A percentile compares a stretch with the other conserved stretches of the same genome.
Conservation (phyloP, 495 filamentous ascomycete genomes). For the Geopyxis carbonaria region DNA sequence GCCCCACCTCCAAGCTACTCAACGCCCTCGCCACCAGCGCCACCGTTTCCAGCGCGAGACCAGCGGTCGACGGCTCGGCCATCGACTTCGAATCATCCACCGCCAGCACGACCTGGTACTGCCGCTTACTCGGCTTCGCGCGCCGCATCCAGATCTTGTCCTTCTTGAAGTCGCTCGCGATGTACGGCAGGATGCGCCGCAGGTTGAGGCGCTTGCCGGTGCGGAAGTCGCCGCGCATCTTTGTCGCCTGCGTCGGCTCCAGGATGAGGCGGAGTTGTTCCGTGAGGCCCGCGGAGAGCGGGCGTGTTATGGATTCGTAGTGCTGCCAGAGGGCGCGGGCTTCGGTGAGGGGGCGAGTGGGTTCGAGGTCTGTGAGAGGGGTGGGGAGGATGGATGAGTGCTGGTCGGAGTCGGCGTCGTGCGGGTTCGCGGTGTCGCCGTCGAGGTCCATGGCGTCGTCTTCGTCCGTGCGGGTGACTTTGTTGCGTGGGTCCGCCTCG, state of each 20-base stretch:
- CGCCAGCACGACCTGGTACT: constrained; percentile 92
- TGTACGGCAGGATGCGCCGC: constrained; percentile 97
- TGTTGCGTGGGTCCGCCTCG: constrained; percentile 10
- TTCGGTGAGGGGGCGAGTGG: constrained; percentile 40
- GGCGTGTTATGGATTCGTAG: constrained; percentile 67
- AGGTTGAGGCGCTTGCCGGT: constrained; percentile 97
- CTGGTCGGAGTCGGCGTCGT: constrained; percentile 3
- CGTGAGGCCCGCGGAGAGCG: constrained; percentile 70
- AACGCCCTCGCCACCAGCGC: constrained; percentile 73
- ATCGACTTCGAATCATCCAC: constrained; percentile 92
- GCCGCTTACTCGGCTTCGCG: constrained; percentile 72
- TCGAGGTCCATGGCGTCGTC: constrained; percentile 22
- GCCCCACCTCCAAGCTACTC: constrained; percentile 80
- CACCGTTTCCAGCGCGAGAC: constrained; percentile 81
- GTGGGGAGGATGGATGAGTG: too few relatives aligned
- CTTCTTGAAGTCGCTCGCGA: constrained; percentile 88
- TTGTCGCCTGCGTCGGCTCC: constrained; percentile 82
- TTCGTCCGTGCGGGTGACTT: constrained; percentile 20
- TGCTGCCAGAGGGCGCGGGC: constrained; percentile 67
- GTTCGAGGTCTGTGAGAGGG: constrained; percentile 42
- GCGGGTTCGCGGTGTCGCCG: constrained; percentile 8
- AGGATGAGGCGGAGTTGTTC: constrained; percentile 92
- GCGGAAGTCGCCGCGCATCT: constrained; percentile 89
- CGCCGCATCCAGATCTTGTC: constrained; percentile 99
- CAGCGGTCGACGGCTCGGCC: constrained; percentile 36